These are phyloP conservation scores for Globisporangium cystogenes DNA, from an alignment of 352 stramenopile genomes.

Conservation along the genomic window DNA sequence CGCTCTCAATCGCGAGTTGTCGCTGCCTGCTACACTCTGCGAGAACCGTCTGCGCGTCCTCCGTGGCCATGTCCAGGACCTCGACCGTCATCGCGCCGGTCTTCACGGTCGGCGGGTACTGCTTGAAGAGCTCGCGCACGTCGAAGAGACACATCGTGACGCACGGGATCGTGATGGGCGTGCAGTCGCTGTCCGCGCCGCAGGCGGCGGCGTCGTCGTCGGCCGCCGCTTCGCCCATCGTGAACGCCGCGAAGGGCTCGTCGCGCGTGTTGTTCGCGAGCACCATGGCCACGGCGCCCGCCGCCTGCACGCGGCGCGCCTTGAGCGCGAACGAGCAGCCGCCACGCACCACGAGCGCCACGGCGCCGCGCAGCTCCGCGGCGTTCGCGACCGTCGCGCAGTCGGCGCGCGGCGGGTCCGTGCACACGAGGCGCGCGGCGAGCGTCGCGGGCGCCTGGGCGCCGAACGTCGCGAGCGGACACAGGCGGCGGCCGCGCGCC, in stretches of 20 bases:
- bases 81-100: conserved; percentile 37
- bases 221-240: conserved; percentile 29
- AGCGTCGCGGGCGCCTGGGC: conserved; percentile 19
- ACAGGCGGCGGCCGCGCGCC: conserved; percentile 27
- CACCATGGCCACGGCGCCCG: conserved; percentile 51
- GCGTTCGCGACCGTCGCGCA: conserved; percentile 40
- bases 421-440: conserved; percentile 36
- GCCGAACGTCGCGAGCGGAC: conserved; percentile 62
- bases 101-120: conserved; percentile 44
- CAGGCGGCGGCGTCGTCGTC: too few species aligned
- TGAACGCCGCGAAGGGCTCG: conserved; percentile 51
- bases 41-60: conserved; percentile 7
- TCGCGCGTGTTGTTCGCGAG: conserved; percentile 24
- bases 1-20: conserved; percentile 3
- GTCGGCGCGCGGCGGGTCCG: conserved; percentile 55
- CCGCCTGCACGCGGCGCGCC: conserved; percentile 42
- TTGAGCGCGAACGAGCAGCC: conserved; percentile 70
- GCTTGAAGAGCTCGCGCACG: conserved; percentile 56
- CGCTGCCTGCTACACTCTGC: conserved; percentile 18
- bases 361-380: conserved; percentile 31
- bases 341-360: conserved; percentile 61
- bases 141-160: conserved; percentile 66
- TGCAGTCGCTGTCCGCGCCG: not conserved
- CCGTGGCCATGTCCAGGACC: conserved; percentile 24
- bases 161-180: conserved; percentile 38